Percentiles rank a stretch among this genome's conserved stretches.
phyloP scores from a whole-genome alignment of 1,139 yeast species.

The Pichia sp. region DNA sequence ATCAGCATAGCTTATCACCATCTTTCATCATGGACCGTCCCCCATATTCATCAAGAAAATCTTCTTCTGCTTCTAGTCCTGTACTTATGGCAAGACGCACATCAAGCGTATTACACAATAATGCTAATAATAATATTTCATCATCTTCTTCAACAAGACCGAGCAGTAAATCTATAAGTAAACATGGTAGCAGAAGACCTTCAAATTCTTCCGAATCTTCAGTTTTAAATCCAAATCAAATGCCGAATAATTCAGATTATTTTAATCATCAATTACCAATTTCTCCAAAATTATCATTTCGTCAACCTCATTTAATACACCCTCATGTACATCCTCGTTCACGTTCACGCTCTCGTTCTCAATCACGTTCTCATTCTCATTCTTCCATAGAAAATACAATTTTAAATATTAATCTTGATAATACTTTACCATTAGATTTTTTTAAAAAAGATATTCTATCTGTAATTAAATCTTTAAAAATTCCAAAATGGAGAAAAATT shows the following conservation, averaged over 20 bases:
- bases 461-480: slow-evolving; percentile 54
- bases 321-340: neutral
- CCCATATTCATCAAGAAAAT: neutral
- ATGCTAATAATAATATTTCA: neutral
- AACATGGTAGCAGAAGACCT: neutral
- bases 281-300: slow-evolving; percentile 3
- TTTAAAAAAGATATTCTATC: slow-evolving; percentile 76
- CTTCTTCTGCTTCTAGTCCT: slow-evolving; percentile 1
- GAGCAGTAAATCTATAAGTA: neutral
- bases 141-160: neutral
- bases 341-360: neutral
- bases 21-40: slow-evolving; percentile 8
- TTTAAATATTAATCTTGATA: slow-evolving; percentile 47
- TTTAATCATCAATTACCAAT: neutral
- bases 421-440: slow-evolving; percentile 72
- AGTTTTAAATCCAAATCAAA: neutral
- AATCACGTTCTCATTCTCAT: neutral
- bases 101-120: neutral
- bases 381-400: slow-evolving; percentile 7
- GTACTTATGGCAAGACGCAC: neutral
- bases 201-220: slow-evolving; percentile 1
- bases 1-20: neutral
- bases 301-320: slow-evolving; percentile 9
- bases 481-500: slow-evolving; percentile 63
- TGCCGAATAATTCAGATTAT: neutral